Conservation (phyloP, 164 flowering plant species). For the Magnolia kwangsiensis region DNA sequence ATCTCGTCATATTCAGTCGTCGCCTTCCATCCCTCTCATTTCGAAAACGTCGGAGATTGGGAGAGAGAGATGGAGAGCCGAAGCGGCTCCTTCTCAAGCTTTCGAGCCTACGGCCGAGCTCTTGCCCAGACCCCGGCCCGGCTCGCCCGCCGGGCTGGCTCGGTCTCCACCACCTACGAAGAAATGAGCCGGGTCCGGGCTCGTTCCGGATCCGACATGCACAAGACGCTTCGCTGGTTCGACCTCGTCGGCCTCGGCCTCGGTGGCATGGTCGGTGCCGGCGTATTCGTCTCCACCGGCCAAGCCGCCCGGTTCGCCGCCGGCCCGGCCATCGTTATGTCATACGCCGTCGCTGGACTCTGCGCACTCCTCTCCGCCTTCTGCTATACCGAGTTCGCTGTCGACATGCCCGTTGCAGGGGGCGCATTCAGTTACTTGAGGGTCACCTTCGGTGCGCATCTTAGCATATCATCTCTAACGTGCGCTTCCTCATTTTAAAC, state of each 20-base stretch:
- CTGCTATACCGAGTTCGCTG: slow-evolving; percentile 94
- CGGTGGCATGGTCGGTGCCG: slow-evolving; percentile 95
- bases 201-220: slow-evolving; percentile 63
- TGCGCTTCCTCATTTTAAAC: not conserved
- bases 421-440: slow-evolving; percentile 89
- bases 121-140: slow-evolving; percentile 47
- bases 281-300: slow-evolving; percentile 81
- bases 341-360: slow-evolving; percentile 85
- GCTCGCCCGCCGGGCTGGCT: slow-evolving; percentile 47
- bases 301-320: slow-evolving; percentile 42
- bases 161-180: slow-evolving; percentile 64
- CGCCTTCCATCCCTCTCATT: not conserved
- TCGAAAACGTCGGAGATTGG: too few species aligned
- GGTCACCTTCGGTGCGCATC: slow-evolving; percentile 71
- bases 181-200: slow-evolving; percentile 54
- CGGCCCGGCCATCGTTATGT: slow-evolving; percentile 73
- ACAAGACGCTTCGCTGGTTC: slow-evolving; percentile 56
- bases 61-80: slow-evolving; percentile 18
- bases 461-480: not conserved
- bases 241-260: slow-evolving; percentile 75
- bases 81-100: slow-evolving; percentile 45
- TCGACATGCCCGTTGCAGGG: slow-evolving; percentile 94
- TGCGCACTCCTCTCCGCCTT: slow-evolving; percentile 90
- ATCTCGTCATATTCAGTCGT: not conserved
- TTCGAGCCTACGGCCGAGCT: slow-evolving; percentile 43